Evolutionary conservation across 1,284 basidiomycete species (phyloP).

Genomic region (Cryptococcus wingfieldii): DNA sequence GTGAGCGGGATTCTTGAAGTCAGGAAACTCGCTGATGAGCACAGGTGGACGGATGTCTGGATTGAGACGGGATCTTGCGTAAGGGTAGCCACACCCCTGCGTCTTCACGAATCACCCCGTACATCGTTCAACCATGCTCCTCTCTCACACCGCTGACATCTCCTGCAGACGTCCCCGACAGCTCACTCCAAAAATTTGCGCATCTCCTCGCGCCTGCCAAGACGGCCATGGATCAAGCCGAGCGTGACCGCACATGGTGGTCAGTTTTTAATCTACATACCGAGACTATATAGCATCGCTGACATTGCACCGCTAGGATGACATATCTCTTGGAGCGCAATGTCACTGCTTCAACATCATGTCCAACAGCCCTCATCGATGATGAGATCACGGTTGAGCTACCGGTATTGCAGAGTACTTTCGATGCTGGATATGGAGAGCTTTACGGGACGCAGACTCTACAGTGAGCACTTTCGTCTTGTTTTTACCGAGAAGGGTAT

Average conservation of each 20-base stretch:
- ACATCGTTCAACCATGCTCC: background rate
- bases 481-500: background rate
- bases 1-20: background rate
- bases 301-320: slow-evolving; percentile 16
- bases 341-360: slow-evolving; percentile 15
- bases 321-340: slow-evolving; percentile 27
- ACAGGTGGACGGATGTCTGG: slow-evolving; percentile 38
- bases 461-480: slow-evolving; percentile 14
- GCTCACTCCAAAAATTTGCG: slow-evolving; percentile 6
- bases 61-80: slow-evolving; percentile 31
- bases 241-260: slow-evolving; percentile 41
- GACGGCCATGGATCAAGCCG: slow-evolving; percentile 30
- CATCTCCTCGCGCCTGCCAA: slow-evolving; percentile 13
- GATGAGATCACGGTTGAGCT: slow-evolving; percentile 42
- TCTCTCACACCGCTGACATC: background rate
- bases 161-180: slow-evolving; percentile 9
- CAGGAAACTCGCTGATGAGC: background rate
- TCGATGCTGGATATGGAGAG: slow-evolving; percentile 24
- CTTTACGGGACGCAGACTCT: slow-evolving; percentile 33
- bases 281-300: background rate
- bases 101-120: slow-evolving; percentile 33
- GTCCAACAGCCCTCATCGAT: slow-evolving; percentile 26
- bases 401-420: slow-evolving; percentile 31
- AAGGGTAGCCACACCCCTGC: slow-evolving; percentile 30
- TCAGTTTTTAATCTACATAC: slow-evolving; percentile 5